These are phyloP conservation scores for Paraglomus occultum DNA, from an alignment of 192 early-diverging fungal genomes.

Conservation along the genomic window DNA sequence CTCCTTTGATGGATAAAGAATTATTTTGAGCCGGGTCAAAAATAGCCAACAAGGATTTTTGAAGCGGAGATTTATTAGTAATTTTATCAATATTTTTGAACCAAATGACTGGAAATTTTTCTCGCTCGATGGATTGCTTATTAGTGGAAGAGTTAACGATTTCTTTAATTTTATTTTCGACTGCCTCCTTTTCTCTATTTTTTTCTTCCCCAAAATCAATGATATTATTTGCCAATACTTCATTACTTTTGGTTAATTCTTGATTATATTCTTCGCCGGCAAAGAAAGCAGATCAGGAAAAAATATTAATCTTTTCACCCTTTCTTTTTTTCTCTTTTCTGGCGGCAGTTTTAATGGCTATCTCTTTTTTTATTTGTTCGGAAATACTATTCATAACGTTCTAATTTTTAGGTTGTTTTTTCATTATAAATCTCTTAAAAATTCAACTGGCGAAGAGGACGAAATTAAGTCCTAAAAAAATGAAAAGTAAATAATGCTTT, in stretches of 20 bases:
- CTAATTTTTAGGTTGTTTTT: background rate
- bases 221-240: conserved; percentile 16
- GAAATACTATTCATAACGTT: background rate
- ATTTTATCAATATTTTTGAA: conserved; percentile 18
- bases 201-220: conserved; percentile 14
- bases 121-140: background rate
- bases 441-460: background rate
- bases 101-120: conserved; percentile 3
- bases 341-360: background rate
- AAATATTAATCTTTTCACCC: background rate
- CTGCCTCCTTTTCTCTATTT: background rate
- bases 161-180: conserved; percentile 28
- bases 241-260: conserved; percentile 21
- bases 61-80: conserved; percentile 2
- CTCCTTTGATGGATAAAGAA: background rate
- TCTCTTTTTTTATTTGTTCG: conserved; percentile 3
- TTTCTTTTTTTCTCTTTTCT: background rate
- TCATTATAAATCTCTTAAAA: conserved; percentile 16
- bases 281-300: conserved; percentile 19
- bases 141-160: conserved; percentile 7
- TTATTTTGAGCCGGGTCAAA: conserved; percentile 4
- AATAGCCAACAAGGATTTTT: conserved; percentile 4
- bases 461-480: background rate
- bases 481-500: background rate
- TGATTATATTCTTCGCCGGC: conserved; percentile 26